These are phyloP conservation scores for Physocladia obscura DNA, from an alignment of 192 early-diverging fungal species.

Conservation along the genomic window DNA sequence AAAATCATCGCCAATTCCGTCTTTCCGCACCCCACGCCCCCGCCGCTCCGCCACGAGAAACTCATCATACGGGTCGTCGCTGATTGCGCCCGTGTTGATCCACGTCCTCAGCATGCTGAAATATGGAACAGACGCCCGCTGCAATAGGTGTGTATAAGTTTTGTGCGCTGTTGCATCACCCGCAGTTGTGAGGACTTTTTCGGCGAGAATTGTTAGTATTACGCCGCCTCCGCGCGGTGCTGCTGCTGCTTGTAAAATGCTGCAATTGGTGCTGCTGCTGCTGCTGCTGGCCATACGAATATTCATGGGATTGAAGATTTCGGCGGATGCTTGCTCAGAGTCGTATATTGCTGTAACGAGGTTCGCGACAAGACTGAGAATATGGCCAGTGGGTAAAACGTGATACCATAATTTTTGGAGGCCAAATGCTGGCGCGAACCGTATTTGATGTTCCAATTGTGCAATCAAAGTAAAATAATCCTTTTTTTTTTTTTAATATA, in stretches of 20 bases:
- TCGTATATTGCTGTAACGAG: conserved; percentile 51
- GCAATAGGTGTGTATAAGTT: conserved; percentile 77
- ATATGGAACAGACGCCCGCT: conserved; percentile 78
- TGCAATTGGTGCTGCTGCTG: neutral
- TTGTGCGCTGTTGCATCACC: conserved; percentile 65
- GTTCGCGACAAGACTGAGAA: conserved; percentile 52
- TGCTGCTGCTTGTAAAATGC: neutral
- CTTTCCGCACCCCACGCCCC: conserved; percentile 23
- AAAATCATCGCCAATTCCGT: conserved; percentile 63
- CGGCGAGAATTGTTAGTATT: conserved; percentile 72
- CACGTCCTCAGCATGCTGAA: conserved; percentile 79
- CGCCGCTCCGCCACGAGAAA: conserved; percentile 84
- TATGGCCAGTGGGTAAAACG: conserved; percentile 70
- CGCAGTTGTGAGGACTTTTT: conserved; percentile 66
- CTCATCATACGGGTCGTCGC: conserved; percentile 81
- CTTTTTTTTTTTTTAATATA: conserved; percentile 45
- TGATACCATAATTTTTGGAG: conserved; percentile 93
- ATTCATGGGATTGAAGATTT: conserved; percentile 25
- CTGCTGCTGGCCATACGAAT: conserved; percentile 36
- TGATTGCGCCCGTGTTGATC: conserved; percentile 87
- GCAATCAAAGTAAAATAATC: conserved; percentile 83
- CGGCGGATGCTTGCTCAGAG: conserved; percentile 32
- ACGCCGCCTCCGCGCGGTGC: conserved; percentile 69
- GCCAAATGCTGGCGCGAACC: conserved; percentile 70
- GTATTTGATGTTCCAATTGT: conserved; percentile 84